Base-by-base conservation (phyloP, 139 green algal species). In the Haematococcus lacustris region DNA sequence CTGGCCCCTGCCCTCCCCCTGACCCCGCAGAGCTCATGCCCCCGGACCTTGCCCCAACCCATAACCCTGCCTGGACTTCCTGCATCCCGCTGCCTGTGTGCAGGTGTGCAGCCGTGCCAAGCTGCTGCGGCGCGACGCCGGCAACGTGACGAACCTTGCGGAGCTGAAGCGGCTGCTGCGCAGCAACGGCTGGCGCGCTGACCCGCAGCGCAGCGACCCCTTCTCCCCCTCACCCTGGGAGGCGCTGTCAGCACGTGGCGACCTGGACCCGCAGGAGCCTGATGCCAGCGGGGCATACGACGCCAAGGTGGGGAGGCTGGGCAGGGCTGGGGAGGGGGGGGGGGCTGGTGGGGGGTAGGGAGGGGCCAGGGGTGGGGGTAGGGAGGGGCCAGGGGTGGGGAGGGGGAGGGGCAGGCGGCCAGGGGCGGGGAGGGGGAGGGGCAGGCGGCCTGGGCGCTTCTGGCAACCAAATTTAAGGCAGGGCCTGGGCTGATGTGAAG, bases 101-200 rank as follows among this genome's bases (percentile, higher is more conserved):
- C 71, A 91, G 76, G 53, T 80, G 38, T 73, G 73, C 0, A 85
- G 88, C 5, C 76, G 89, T 21, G 83, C 88, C 35, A 84, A 87
- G 65, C 86, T 93, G 38, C 89, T 92, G 77, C 64, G 84, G 3
- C 71, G 89, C 0, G 89, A 94, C 61, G 71, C 85, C 38, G 70
- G 70, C n/a, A 28, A 28, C 0, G 79, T 91, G 2, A 34, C 4
- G 0, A 66, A 76, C 41, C 57, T 93, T 37, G 69, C 65, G 0
- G 61, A 71, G 0, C 78, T 93, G 38, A 80, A 87, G 85, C 33
- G 43, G 2, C 53, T 92, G 26, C 85, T 94, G 76, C 80, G 89
- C 41, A 82, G 70, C 69, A 93, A 94, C 71, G 75, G 75, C 68
- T 93, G 78, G 73, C n/a, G n/a, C n/a, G n/a, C n/a, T n/a, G n/a